Conservation (phyloP, 2,329 filamentous ascomycete species). For the Beauveria sp. region DNA sequence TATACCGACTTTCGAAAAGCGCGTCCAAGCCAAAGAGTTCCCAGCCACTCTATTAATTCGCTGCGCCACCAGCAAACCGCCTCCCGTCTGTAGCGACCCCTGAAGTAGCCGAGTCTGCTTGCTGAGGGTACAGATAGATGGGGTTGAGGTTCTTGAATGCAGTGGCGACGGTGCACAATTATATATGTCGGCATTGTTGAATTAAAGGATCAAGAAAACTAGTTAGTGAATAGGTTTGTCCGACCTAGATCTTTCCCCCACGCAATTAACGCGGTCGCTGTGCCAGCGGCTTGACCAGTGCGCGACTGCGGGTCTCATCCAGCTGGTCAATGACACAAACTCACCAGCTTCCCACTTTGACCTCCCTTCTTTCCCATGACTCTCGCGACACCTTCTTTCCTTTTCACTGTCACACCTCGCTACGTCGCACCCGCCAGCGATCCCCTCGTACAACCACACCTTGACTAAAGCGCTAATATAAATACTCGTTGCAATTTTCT, state of each 20-base stretch:
- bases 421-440: background rate
- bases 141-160: too few species aligned
- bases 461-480: background rate
- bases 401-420: background rate
- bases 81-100: background rate
- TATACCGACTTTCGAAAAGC: too few species aligned
- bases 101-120: too few species aligned
- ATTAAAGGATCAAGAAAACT: too few species aligned
- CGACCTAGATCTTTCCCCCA: too few species aligned
- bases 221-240: too few species aligned
- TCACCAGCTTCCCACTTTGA: background rate
- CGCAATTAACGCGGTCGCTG: slow-evolving; percentile 1
- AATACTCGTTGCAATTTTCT: background rate
- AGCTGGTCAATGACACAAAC: background rate
- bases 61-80: background rate
- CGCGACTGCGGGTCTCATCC: slow-evolving; percentile 9
- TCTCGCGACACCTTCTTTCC: background rate
- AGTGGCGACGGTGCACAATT: too few species aligned
- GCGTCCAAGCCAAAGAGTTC: too few species aligned
- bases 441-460: background rate
- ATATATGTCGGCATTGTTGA: too few species aligned
- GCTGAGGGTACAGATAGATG: too few species aligned
- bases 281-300: slow-evolving; percentile 9
- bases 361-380: background rate
- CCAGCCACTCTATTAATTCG: background rate